Base-by-base conservation (phyloP, 192 early-diverging fungal species). In the Umbelopsis isabellina region DNA sequence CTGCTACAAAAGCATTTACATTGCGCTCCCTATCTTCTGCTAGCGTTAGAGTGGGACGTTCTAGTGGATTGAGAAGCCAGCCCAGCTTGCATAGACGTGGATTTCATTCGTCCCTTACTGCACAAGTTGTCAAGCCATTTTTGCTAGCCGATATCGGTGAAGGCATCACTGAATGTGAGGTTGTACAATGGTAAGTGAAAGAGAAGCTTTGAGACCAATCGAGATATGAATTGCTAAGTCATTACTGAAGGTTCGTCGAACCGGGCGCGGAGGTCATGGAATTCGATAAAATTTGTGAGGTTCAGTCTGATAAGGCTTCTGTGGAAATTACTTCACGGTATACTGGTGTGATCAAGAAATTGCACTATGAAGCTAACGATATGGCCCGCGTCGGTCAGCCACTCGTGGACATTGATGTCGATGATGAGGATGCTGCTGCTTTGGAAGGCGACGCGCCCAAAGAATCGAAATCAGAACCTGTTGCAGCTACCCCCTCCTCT, bases 301-400 rank as follows among this genome's bases (percentile, higher is more conserved):
- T 99, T 27, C 96, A 97, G 67, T 95, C 94, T 13, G 97, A 99
- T 81, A 99, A 99, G 85, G 97, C 97, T 11, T 91, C 97, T n/a
- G 97, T 97, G 10, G 95, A 99, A 80, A 98, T 99, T 80, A 95
- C 97, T 21, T 97, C 95, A 22, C 88, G 97, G 9, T 99, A 89
- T 74, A 92, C 96, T 68, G 97, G 97, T 48, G 85, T 82, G 16
- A 84, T 99, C 49, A 83, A 74, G 18, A 89, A 93, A 69, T 83
- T 99, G 4, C 79, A 97, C 78, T 91, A 97, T 79, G 82, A 87
- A 45, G 85, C 88, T 23, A 92, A 93, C 68, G 94, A 94, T 45
- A 93, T 99, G 82, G 97, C 97, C 20, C 89, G 83, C 74, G 97
- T 99, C 18, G 97, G 97, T 22, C 78, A 82, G 13, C 93, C 96